phyloP scores from a whole-genome alignment of 2,329 filamentous ascomycete species.

The Pseudogymnoascus sp. region DNA sequence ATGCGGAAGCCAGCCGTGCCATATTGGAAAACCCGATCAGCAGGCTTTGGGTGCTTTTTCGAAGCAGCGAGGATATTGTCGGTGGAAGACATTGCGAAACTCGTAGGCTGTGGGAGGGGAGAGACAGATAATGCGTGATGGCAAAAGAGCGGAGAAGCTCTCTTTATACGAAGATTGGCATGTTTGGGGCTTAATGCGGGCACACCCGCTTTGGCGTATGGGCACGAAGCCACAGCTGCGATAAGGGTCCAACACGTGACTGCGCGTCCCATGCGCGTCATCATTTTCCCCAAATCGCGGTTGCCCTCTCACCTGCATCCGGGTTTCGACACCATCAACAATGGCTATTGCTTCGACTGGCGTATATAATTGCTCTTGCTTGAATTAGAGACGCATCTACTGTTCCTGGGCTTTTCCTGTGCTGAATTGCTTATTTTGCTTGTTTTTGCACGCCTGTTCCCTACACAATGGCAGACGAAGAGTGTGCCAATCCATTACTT shows the following conservation, averaged over 20 bases:
- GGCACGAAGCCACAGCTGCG: not conserved
- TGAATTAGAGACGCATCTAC: not conserved
- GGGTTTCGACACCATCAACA: not conserved
- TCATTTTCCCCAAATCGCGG: not conserved
- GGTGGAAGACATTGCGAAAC: constrained; percentile 35
- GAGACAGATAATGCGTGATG: not conserved
- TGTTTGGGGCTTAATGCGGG: constrained; percentile 5
- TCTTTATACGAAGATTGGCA: constrained; percentile 6
- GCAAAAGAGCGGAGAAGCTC: constrained; percentile 7
- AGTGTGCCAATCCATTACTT: constrained; percentile 54
- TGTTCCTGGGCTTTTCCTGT: not conserved
- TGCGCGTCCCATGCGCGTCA: not conserved
- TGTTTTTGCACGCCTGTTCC: not conserved
- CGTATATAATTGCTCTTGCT: not conserved
- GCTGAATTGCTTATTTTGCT: not conserved
- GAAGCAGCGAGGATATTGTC: constrained; percentile 51
- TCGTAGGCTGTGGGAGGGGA: constrained; percentile 2
- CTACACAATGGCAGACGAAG: constrained; percentile 5
- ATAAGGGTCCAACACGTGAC: not conserved
- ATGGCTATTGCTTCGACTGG: not conserved
- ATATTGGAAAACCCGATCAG: constrained; percentile 52
- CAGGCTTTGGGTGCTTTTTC: constrained; percentile 50
- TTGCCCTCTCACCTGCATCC: not conserved
- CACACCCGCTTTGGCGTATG: constrained; percentile 6
- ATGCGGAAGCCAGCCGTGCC: constrained; percentile 62